Base-by-base conservation (phyloP, 257 asterid species). In the Echium plantagineum region DNA sequence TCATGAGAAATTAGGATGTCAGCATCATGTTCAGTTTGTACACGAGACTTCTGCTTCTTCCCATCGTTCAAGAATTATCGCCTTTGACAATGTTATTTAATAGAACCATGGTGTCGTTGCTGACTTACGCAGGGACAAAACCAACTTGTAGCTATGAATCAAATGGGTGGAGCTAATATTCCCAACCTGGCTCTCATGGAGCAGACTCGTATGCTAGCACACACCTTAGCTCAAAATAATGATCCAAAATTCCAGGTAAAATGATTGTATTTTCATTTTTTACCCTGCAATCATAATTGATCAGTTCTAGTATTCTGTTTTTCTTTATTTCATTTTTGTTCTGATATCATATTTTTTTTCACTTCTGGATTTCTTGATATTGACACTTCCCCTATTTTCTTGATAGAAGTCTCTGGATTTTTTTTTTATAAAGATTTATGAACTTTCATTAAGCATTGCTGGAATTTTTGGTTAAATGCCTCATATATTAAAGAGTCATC, bases 211-310 rank as follows among this genome's bases (percentile, higher is more conserved):
- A 80, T 83, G 89, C 80, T 93, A 57, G 99, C 99, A 22, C 86
- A 89, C 61, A 86, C 99, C 2, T 74, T 89, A 73, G 96, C 97
- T 78, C 97, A 86, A 71, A 89, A 86, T 71, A 82, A 74, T 58
- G 96, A 93, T 66, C 97, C 99, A 52, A 93, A 93, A 78, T 93
- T 93, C 78, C 99, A 93, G 97, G 97, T 93, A 66, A 58, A 32
- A 15, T 74, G 65, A 55, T 62, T 67, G 38, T 60, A 60, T 60
- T 8, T 62, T 42, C 12, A 6, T 35, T 42, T 42, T 42, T 42
- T 15, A 42, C 49, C 17, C 49, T 12, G 1, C 16, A 42, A 10
- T 42, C 5, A 12, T 42, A 10, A 13, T 42, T 42, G 49, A 42
- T 42, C 49, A 12, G 48, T 13, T 42, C 16, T 15, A 42, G 21